A percentile compares a stretch with the other conserved stretches of the same genome.
These are phyloP conservation scores for Starmerella sirachaensis DNA, from an alignment of 805 yeast species.

Conservation along the genomic window DNA sequence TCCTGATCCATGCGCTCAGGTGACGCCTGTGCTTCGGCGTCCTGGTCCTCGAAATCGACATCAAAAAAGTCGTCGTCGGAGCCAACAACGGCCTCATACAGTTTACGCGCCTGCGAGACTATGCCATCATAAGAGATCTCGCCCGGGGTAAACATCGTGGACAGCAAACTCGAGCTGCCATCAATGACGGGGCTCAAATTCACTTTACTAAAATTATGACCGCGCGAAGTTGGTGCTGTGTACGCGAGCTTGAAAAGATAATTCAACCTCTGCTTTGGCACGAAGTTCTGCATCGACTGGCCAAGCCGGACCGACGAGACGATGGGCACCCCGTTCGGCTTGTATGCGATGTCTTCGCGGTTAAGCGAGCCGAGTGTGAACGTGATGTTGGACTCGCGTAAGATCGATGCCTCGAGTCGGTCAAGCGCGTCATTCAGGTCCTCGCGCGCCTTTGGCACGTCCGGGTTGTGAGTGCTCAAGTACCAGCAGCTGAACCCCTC, in stretches of 20 bases:
- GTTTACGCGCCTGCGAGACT: conserved; percentile 61
- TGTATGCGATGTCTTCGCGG: conserved; percentile 43
- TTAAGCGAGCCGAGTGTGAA: conserved; percentile 44
- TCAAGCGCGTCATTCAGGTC: conserved; percentile 72
- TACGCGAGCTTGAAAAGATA: conserved; percentile 50
- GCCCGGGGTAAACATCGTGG: conserved; percentile 55
- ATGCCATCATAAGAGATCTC: conserved; percentile 90
- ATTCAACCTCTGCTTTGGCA: conserved; percentile 61
- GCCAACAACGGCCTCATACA: conserved; percentile 75
- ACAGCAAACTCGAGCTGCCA: conserved; percentile 27
- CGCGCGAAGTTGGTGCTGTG: conserved; percentile 35
- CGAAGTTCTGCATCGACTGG: conserved; percentile 70
- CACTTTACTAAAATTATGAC: conserved; percentile 13
- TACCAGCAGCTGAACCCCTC: conserved; percentile 85
- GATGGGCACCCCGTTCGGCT: conserved; percentile 52
- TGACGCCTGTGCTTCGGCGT: conserved; percentile 38
- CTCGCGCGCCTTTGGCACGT: conserved; percentile 46
- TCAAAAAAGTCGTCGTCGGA: conserved; percentile 93
- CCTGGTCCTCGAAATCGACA: conserved; percentile 93
- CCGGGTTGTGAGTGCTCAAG: conserved; percentile 58
- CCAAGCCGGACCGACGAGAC: conserved; percentile 78
- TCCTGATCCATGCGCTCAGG: conserved; percentile 30
- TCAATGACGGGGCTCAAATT: conserved; percentile 17
- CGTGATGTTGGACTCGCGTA: conserved; percentile 63
- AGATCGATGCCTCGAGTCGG: conserved; percentile 65